Conservation (phyloP, 2,329 filamentous ascomycete species). For the Trichoderma hamatum region DNA sequence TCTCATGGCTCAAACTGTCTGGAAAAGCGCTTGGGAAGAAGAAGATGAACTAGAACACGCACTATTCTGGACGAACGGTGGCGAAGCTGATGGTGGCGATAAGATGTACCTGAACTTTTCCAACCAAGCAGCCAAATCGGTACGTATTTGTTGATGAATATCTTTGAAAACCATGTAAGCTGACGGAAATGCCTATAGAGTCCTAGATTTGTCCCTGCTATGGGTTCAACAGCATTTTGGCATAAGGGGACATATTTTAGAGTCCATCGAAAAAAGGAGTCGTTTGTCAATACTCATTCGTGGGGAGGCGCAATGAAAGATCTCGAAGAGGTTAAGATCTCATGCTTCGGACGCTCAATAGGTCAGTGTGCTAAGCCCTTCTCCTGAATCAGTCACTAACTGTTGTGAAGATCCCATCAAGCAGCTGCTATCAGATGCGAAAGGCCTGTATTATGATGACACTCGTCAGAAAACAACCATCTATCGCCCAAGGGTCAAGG, state of each 20-base stretch:
- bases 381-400: neutral
- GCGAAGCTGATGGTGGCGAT: constrained; percentile 42
- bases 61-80: constrained; percentile 44
- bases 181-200: constrained; percentile 36
- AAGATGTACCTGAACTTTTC: constrained; percentile 60
- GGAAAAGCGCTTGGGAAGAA: constrained; percentile 60
- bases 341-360: constrained; percentile 55
- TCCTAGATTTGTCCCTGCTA: constrained; percentile 57
- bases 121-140: constrained; percentile 56
- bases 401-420: constrained; percentile 54
- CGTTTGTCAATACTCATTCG: constrained; percentile 39
- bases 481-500: constrained; percentile 55
- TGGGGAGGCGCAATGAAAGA: constrained; percentile 50
- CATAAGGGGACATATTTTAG: constrained; percentile 55
- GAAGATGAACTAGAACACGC: constrained; percentile 50
- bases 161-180: neutral
- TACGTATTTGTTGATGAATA: constrained; percentile 34
- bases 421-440: constrained; percentile 55
- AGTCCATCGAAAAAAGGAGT: constrained; percentile 51
- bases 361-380: constrained; percentile 30
- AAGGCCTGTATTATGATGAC: constrained; percentile 54
- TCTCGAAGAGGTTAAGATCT: constrained; percentile 56
- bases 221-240: constrained; percentile 59
- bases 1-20: constrained; percentile 59
- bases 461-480: constrained; percentile 61